phyloP scores from a whole-genome alignment of 768 basidiomycete species.

The Phlebiopsis flavidoalba region DNA sequence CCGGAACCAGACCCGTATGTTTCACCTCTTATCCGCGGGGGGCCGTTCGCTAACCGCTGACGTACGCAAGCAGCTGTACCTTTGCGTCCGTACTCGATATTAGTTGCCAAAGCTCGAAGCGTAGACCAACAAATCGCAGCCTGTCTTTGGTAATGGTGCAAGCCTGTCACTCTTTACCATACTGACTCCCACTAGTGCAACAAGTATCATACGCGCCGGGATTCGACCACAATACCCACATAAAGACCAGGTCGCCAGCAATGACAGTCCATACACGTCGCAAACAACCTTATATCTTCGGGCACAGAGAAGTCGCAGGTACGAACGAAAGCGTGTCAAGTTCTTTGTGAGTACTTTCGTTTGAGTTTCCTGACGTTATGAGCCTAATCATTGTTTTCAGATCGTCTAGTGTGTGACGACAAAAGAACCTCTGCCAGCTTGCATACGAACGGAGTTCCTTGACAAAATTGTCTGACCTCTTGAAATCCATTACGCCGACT shows the following conservation, averaged over 20 bases:
- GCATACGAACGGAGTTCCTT: constrained; percentile 72
- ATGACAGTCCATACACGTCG: constrained; percentile 65
- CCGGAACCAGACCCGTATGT: constrained; percentile 36
- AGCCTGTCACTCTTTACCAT: background rate
- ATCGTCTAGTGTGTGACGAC: constrained; percentile 70
- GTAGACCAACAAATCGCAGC: constrained; percentile 66
- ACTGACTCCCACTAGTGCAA: constrained; percentile 36
- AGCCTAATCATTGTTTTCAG: constrained; percentile 26
- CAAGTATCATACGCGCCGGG: constrained; percentile 55
- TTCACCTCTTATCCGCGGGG: background rate
- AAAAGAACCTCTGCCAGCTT: constrained; percentile 53
- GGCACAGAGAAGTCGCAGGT: constrained; percentile 35
- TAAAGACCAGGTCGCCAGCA: constrained; percentile 41
- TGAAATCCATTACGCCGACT: constrained; percentile 48
- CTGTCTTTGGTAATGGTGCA: constrained; percentile 51
- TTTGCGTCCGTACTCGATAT: constrained; percentile 44
- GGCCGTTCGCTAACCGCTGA: background rate
- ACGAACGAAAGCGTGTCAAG: constrained; percentile 68
- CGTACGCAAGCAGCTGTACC: constrained; percentile 32
- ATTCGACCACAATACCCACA: constrained; percentile 24
- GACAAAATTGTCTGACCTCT: constrained; percentile 43
- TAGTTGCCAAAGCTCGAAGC: constrained; percentile 52
- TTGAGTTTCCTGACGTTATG: background rate
- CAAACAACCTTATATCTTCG: constrained; percentile 54
- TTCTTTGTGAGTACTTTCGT: constrained; percentile 50